Conservation (phyloP, 768 basidiomycete species). For the Lepiota subincarnata region DNA sequence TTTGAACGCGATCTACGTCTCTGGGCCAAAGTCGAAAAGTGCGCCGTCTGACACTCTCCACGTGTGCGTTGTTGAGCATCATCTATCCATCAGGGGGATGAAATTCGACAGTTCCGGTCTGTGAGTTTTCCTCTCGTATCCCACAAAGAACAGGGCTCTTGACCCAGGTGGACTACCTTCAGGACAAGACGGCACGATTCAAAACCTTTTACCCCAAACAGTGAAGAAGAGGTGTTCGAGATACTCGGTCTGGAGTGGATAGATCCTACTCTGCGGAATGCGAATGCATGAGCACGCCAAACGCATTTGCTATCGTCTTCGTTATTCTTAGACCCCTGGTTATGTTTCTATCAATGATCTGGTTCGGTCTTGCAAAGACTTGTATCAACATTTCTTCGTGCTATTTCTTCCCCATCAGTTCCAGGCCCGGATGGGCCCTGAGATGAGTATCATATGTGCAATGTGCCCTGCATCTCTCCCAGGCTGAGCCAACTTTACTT, state of each 20-base stretch:
- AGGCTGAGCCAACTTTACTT: no score
- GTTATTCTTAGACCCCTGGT: neutral
- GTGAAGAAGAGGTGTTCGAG: constrained; percentile 71
- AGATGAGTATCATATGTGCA: no score
- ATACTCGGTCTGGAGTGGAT: constrained; percentile 67
- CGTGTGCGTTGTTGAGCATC: neutral
- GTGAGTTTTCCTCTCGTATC: constrained; percentile 34
- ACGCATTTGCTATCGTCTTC: neutral
- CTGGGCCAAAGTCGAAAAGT: constrained; percentile 68
- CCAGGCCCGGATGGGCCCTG: no score
- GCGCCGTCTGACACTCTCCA: constrained; percentile 9
- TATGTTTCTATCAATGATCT: no score
- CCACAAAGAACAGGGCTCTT: neutral
- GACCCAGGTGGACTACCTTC: neutral
- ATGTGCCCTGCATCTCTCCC: no score
- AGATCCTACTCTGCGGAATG: constrained; percentile 68
- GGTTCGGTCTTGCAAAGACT: no score
- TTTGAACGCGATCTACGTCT: constrained; percentile 82
- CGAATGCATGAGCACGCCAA: constrained; percentile 42
- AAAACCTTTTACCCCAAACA: constrained; percentile 51
- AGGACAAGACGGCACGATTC: constrained; percentile 67
- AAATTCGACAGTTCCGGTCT: constrained; percentile 84
- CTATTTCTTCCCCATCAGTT: no score
- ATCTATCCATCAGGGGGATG: constrained; percentile 47
- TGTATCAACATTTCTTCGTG: no score